Evolutionary conservation across 805 yeast genomes (phyloP).

Genomic region (Yamadazyma laniorum): DNA sequence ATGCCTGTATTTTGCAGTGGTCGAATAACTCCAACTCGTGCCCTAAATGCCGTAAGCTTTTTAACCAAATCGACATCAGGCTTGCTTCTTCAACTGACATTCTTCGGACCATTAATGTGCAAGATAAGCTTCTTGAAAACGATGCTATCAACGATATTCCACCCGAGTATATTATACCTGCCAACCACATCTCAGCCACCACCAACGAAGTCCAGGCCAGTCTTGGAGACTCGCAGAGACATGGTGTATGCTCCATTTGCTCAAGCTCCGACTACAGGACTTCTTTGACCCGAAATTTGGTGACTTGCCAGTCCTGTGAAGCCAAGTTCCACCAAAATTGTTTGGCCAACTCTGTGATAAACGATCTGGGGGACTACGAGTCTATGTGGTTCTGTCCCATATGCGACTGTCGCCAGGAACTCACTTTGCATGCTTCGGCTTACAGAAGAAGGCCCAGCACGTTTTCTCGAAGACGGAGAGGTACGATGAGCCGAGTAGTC

Average conservation of each 20-base stretch:
- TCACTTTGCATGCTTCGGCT: conserved; percentile 2
- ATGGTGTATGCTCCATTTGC: conserved; percentile 22
- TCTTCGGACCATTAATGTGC: conserved; percentile 17
- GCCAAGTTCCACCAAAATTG: conserved; percentile 42
- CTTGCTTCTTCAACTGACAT: conserved; percentile 10
- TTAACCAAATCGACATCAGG: conserved; percentile 28
- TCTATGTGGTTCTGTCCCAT: conserved; percentile 49
- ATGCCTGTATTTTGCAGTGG: conserved; percentile 59
- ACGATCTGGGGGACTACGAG: conserved; percentile 7
- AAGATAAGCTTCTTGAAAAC: conserved; percentile 32
- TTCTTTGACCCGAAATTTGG: conserved; percentile 18
- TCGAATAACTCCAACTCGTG: conserved; percentile 53
- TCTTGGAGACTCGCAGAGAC: background rate
- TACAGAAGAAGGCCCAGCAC: background rate
- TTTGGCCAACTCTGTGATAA: conserved; percentile 24
- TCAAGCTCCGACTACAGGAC: conserved; percentile 33
- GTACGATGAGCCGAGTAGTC: background rate
- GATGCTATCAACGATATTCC: conserved; percentile 41
- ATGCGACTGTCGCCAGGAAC: conserved; percentile 45
- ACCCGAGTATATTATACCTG: conserved; percentile 30
- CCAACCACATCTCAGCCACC: background rate
- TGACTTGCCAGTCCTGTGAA: conserved; percentile 34
- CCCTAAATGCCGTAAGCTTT: conserved; percentile 58
- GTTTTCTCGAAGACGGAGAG: background rate
- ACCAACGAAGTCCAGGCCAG: background rate